Evolutionary conservation across 495 filamentous ascomycete genomes (phyloP), one percentile per base, ranked within the genome.

Genomic region (Penicillium alfredii): DNA sequence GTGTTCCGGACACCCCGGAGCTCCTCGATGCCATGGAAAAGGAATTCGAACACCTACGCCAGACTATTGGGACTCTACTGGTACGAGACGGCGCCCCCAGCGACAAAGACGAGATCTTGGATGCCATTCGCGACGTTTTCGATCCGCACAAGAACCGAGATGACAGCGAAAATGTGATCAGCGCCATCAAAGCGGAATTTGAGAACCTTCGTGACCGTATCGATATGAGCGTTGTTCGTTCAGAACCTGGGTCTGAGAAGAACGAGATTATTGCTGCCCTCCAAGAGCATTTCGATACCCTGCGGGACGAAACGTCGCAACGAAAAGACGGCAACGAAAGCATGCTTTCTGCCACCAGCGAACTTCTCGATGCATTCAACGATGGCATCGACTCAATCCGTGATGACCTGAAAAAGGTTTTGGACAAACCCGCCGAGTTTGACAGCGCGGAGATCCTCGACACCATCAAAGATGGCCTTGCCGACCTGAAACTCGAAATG

Each of bases 391-490:
- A 80, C 30, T 72, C 74, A 3, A 73, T 96, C 20, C 76, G 80
- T 7, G 60, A 68, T 8, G 84, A 88, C 49, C 67, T 96, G n/a
- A 78, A 84, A 39, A 87, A 78, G 46, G 71, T 89, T 9, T 60
- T 79, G 14, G 77, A 88, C 44, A 88, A 87, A 65, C 84, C 87
- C 4, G 67, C 77, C 1, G 84, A 88, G 43, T 74, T 87, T 57
- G 87, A 84, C 11, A 86, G 79, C 38, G 81, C 88, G 35, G 87
- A 94, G 51, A 88, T 94, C 29, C 71, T 94, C 4, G 86, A 94
- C 35, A 82, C 86, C 2, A 71, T 96, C 32, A 92, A 82, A 46
- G 78, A 78, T 26, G 88, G 88, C 0, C 61, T 95, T 8, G 77
- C 78, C 23, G 71, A 68, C 16, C 68, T 95, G 21, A 78, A 78